Evolutionary conservation across 2,329 filamentous ascomycete genomes (phyloP).

Genomic region (Pezicula carpinea): DNA sequence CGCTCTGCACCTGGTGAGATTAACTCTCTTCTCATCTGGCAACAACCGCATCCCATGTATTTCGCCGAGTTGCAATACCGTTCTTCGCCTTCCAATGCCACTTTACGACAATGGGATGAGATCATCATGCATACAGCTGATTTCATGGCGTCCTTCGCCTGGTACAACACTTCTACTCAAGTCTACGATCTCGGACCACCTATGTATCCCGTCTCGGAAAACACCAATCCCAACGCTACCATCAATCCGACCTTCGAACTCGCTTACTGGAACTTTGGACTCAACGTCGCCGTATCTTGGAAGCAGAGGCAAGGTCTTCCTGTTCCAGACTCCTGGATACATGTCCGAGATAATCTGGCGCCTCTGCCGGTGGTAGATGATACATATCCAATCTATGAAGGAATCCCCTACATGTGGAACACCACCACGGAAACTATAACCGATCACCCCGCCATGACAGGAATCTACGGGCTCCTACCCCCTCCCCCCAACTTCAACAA

Average conservation of each 20-base stretch:
- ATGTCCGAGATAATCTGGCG: conserved; percentile 47
- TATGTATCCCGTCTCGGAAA: conserved; percentile 49
- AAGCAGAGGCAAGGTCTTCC: conserved; percentile 40
- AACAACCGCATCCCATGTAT: conserved; percentile 57
- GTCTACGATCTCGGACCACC: conserved; percentile 50
- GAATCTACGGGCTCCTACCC: conserved; percentile 39
- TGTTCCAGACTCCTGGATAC: conserved; percentile 40
- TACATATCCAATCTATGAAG: conserved; percentile 52
- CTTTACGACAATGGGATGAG: conserved; percentile 47
- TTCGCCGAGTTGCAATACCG: conserved; percentile 54
- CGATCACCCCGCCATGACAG: conserved; percentile 41
- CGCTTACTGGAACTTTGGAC: conserved; percentile 56
- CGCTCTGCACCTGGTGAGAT: conserved; percentile 54
- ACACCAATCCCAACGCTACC: conserved; percentile 51
- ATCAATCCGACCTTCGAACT: conserved; percentile 56
- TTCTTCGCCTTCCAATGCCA: conserved; percentile 36
- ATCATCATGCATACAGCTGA: conserved; percentile 48
- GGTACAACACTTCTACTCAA: conserved; percentile 43
- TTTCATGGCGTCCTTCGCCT: conserved; percentile 56
- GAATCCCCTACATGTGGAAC: conserved; percentile 40
- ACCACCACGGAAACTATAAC: conserved; percentile 29
- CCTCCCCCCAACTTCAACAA: conserved; percentile 34
- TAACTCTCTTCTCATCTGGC: conserved; percentile 58
- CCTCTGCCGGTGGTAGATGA: conserved; percentile 44
- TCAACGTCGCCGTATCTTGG: conserved; percentile 50